A percentile compares a stretch with the other conserved stretches of the same genome.
phyloP scores from a whole-genome alignment of 768 basidiomycete species.

The Tulasnella sp. region DNA sequence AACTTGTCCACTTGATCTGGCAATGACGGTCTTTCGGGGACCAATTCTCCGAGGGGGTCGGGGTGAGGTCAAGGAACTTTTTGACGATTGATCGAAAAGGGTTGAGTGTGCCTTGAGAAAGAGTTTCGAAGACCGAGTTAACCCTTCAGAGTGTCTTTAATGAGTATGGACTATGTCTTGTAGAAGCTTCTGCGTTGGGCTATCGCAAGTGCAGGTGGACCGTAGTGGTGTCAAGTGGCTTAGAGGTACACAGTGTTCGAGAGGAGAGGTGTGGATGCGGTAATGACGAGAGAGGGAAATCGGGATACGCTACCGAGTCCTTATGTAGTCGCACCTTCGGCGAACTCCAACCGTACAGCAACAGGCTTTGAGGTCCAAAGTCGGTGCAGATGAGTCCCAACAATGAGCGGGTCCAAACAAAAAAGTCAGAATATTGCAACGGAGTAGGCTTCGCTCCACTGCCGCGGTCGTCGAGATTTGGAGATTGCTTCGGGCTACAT shows the following conservation, averaged over 20 bases:
- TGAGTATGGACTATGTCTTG: background rate
- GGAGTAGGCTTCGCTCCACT: background rate
- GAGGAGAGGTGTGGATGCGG: background rate
- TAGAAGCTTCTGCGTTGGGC: background rate
- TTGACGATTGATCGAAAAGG: background rate
- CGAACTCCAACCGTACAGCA: background rate
- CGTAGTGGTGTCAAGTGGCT: background rate
- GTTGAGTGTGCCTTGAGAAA: background rate
- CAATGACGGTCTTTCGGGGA: background rate
- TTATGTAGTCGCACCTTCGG: background rate
- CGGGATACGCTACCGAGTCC: background rate
- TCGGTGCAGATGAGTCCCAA: background rate
- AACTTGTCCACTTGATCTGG: background rate
- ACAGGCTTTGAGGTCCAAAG: background rate
- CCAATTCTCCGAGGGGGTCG: background rate
- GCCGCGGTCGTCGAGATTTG: background rate
- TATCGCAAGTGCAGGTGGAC: background rate
- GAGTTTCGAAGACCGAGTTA: background rate
- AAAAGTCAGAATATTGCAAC: background rate
- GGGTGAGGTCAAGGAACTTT: background rate
- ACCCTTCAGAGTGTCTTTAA: background rate
- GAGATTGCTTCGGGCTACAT: background rate
- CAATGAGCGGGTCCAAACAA: background rate
- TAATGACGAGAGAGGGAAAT: background rate
- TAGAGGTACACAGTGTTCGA: background rate